These are phyloP conservation scores for Arctostaphylos glauca DNA, from an alignment of 148 eudicot genomes.

Conservation along the genomic window DNA sequence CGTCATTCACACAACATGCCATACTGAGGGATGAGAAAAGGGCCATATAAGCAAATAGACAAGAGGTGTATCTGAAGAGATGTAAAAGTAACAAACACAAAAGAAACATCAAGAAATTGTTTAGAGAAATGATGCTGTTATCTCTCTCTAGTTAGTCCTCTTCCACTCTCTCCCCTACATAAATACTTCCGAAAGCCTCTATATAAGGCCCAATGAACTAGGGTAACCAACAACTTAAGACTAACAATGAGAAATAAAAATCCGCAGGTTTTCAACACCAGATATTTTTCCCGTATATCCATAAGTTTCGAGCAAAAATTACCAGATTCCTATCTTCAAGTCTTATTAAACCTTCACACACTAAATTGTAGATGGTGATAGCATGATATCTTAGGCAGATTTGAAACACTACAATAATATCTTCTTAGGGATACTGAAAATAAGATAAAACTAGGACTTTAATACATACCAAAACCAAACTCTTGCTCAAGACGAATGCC, in stretches of 20 bases:
- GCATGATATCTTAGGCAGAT: neutral
- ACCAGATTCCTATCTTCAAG: neutral
- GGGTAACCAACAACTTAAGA: too few relatives aligned
- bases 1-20: too few relatives aligned
- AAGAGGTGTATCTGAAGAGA: too few relatives aligned
- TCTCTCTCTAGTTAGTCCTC: too few relatives aligned
- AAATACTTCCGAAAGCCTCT: too few relatives aligned
- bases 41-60: too few relatives aligned
- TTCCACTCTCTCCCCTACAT: too few relatives aligned
- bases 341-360: neutral
- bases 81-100: too few relatives aligned
- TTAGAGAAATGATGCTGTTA: too few relatives aligned
- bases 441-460: neutral
- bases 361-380: neutral
- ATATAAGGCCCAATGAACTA: too few relatives aligned
- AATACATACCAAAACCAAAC: conserved; percentile 76
- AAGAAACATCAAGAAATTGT: too few relatives aligned
- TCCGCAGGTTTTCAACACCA: neutral
- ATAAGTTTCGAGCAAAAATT: neutral
- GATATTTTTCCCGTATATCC: neutral
- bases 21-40: too few relatives aligned
- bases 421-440: neutral
- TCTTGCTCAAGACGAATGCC: conserved; percentile 81
- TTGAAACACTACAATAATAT: neutral
- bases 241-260: neutral